Evolutionary conservation across 1,284 basidiomycete species (phyloP), one percentile per base, ranked within the genome.

Genomic region (Rhizoctonia solani): DNA sequence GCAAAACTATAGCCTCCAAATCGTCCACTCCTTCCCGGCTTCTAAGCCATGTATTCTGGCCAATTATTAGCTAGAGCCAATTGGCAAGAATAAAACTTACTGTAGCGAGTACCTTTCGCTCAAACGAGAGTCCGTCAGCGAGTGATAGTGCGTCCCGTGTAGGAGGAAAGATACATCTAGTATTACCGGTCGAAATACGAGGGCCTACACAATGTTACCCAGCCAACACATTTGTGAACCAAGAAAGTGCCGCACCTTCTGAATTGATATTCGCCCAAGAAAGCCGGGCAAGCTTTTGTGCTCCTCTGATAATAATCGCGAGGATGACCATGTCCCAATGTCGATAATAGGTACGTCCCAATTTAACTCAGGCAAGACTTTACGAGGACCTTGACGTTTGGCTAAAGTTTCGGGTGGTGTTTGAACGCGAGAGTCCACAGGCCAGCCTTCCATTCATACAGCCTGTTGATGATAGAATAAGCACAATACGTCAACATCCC

Each of bases 121-220:
- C 59, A 6, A 65, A 53, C 1, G 59, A 53, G 6, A 37, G 11
- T 21, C 59, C 59, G 30, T 6, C 5, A 23, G 30, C 8, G 11
- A 16, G 6, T 27, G 5, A 25, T 5, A 44, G 11, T 27, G 27
- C 23, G 21, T 53, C 32, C 27, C 59, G 39, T 16, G 59, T 65
- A 42, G 59, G 59, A 42, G 59, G 49, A n/a, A 65, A 53, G n/a
- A 65, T 65, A 44, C 59, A 65, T 25, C 59, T 39, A 2, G 49
- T 44, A 44, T 65, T 65, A 13, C 59, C 59, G 4, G 49, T 44
- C 14, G 59, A 53, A 65, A 65, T 37, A 23, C 39, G 59, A 19
- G 32, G 16, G 25, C 3, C 59, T 65, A 23, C 5, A 39, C 13
- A 19, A n/a, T n/a, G n/a, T 13, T 39, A 11, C 39, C 44, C 16